These are phyloP conservation scores for Endogone sp. DNA, from an alignment of 192 early-diverging fungal species.

Conservation along the genomic window DNA sequence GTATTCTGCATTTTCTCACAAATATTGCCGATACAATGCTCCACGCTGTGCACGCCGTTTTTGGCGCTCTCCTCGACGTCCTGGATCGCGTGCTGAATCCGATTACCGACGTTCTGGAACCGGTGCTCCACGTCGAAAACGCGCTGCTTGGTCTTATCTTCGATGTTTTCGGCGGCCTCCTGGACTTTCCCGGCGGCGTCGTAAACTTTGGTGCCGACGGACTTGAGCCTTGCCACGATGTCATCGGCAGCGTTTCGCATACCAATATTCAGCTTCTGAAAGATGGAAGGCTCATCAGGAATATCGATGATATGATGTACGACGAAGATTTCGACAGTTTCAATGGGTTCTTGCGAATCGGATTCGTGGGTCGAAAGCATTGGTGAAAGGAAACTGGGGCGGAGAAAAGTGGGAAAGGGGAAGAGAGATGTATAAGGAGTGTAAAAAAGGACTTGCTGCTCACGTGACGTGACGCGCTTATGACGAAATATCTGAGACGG, in stretches of 20 bases:
- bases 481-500: background rate
- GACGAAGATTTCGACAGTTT: conserved; percentile 1
- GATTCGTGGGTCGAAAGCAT: background rate
- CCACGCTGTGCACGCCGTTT: background rate
- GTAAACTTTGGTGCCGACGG: background rate
- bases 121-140: background rate
- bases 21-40: background rate
- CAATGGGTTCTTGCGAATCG: background rate
- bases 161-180: conserved; percentile 2
- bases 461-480: background rate
- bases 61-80: conserved; percentile 1
- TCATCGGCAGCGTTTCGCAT: background rate
- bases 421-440: background rate
- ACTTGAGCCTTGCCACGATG: background rate
- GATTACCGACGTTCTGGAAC: background rate
- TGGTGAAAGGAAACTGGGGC: background rate
- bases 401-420: background rate
- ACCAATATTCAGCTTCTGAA: background rate
- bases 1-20: background rate
- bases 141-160: background rate
- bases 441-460: background rate
- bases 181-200: background rate
- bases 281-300: background rate
- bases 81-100: background rate
- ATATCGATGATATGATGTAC: conserved; percentile 2